Conservation (phyloP, 2,329 filamentous ascomycete species). For the Aspergillus quadrilineatus region DNA sequence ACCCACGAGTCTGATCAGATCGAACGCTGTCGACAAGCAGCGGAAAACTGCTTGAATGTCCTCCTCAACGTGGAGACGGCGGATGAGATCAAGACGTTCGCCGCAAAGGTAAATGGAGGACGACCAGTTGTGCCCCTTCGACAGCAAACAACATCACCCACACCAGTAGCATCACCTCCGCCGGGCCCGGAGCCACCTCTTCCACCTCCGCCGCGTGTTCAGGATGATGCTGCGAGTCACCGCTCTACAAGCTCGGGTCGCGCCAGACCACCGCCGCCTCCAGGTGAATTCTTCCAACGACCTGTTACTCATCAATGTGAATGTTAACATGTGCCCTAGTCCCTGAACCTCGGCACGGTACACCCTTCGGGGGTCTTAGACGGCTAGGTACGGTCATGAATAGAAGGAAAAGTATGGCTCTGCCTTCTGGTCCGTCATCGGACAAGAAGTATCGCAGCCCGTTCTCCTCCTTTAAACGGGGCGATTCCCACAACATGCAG, state of each 20-base stretch:
- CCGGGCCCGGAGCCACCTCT: slow-evolving; percentile 30
- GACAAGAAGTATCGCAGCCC: slow-evolving; percentile 46
- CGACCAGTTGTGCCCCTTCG: slow-evolving; percentile 31
- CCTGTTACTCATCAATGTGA: background rate
- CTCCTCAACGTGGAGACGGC: slow-evolving; percentile 83
- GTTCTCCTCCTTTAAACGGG: slow-evolving; percentile 45
- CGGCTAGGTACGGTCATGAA: slow-evolving; percentile 50
- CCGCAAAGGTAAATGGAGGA: slow-evolving; percentile 39
- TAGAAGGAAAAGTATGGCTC: slow-evolving; percentile 44
- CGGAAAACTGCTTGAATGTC: slow-evolving; percentile 76
- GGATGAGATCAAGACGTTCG: slow-evolving; percentile 69
- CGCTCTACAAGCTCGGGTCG: slow-evolving; percentile 52
- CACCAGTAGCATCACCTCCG: slow-evolving; percentile 23
- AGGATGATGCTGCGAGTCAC: slow-evolving; percentile 57
- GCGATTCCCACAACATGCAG: slow-evolving; percentile 40
- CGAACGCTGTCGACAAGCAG: slow-evolving; percentile 69
- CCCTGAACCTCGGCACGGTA: slow-evolving; percentile 41
- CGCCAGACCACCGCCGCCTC: slow-evolving; percentile 29
- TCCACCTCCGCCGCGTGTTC: slow-evolving; percentile 40
- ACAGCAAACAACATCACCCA: slow-evolving; percentile 26
- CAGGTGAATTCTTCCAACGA: slow-evolving; percentile 32
- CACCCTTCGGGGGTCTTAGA: slow-evolving; percentile 45
- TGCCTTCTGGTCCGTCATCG: slow-evolving; percentile 31
- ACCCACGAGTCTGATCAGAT: slow-evolving; percentile 89
- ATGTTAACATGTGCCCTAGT: slow-evolving; percentile 25